phyloP scores from a whole-genome alignment of 352 stramenopile genomes.

The Pythium biforme region DNA sequence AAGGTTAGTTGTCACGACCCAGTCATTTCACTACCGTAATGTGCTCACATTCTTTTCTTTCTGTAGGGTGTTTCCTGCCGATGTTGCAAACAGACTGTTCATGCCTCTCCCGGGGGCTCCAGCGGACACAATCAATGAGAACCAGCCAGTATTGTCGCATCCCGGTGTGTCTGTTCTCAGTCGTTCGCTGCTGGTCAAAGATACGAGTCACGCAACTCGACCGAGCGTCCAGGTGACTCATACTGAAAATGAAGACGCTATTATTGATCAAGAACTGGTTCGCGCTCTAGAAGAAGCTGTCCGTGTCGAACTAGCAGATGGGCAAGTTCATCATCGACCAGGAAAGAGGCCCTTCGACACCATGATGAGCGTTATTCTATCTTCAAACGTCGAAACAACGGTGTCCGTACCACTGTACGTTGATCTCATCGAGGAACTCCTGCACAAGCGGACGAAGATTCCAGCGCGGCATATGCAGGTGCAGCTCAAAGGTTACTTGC shows the following conservation, averaged over 20 bases:
- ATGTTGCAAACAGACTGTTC: background rate
- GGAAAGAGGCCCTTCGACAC: slow-evolving; percentile 20
- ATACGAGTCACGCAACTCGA: slow-evolving; percentile 24
- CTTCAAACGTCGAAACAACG: background rate
- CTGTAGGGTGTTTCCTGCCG: background rate
- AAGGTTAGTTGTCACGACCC: slow-evolving; percentile 3
- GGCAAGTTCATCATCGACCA: background rate
- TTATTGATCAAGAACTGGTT: slow-evolving; percentile 27
- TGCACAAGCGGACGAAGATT: slow-evolving; percentile 42
- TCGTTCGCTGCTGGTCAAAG: slow-evolving; percentile 41
- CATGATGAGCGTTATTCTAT: slow-evolving; percentile 3
- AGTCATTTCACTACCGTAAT: background rate
- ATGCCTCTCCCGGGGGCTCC: background rate
- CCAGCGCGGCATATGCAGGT: slow-evolving; percentile 42
- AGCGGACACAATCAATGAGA: background rate
- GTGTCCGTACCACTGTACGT: slow-evolving; percentile 49
- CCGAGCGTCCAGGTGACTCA: slow-evolving; percentile 26
- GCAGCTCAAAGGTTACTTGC: slow-evolving; percentile 36
- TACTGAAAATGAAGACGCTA: slow-evolving; percentile 1
- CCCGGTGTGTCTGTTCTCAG: slow-evolving; percentile 36
- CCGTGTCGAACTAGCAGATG: slow-evolving; percentile 15
- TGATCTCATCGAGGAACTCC: slow-evolving; percentile 52
- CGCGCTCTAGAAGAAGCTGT: slow-evolving; percentile 30
- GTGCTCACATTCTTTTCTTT: background rate
- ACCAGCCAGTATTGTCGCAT: background rate